Percentiles rank a stretch among this genome's conserved stretches.
These are phyloP conservation scores for Luvunga scandens DNA, from an alignment of 345 rosid genomes.

Conservation along the genomic window DNA sequence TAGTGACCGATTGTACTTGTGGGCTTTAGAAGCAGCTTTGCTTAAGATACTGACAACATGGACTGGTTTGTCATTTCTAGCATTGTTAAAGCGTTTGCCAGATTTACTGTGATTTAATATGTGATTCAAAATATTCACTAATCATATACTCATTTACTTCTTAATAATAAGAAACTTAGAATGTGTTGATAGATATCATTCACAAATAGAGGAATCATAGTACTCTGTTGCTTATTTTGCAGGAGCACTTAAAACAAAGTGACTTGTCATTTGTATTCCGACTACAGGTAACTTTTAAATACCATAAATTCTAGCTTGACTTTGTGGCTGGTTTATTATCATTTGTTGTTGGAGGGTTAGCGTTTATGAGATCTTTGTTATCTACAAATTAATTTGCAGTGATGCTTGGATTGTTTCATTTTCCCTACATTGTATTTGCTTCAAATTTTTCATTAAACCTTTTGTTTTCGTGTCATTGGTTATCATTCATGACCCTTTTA, in stretches of 20 bases:
- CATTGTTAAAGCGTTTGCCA: background rate
- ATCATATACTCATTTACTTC: background rate
- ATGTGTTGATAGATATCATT: background rate
- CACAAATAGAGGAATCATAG: slow-evolving; percentile 1
- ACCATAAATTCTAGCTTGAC: background rate
- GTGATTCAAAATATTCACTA: slow-evolving; percentile 3
- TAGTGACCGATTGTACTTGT: background rate
- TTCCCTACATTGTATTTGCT: background rate
- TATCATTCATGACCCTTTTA: slow-evolving; percentile 7
- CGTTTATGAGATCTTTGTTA: background rate
- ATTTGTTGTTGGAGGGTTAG: background rate
- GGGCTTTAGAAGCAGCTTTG: background rate
- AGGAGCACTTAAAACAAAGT: slow-evolving; percentile 92
- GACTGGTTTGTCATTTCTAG: background rate
- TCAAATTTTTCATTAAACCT: background rate
- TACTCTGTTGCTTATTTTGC: slow-evolving; percentile 32
- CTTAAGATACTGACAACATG: background rate
- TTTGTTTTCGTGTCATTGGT: background rate
- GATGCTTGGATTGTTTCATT: background rate
- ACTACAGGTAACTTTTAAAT: slow-evolving; percentile 63
- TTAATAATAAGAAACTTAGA: background rate
- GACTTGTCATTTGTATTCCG: slow-evolving; percentile 90
- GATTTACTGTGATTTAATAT: background rate
- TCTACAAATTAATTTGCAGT: background rate
- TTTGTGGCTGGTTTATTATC: background rate